Base-by-base conservation (phyloP, 176 grass and related monocot genomes). In the Cenchrus americanus region DNA sequence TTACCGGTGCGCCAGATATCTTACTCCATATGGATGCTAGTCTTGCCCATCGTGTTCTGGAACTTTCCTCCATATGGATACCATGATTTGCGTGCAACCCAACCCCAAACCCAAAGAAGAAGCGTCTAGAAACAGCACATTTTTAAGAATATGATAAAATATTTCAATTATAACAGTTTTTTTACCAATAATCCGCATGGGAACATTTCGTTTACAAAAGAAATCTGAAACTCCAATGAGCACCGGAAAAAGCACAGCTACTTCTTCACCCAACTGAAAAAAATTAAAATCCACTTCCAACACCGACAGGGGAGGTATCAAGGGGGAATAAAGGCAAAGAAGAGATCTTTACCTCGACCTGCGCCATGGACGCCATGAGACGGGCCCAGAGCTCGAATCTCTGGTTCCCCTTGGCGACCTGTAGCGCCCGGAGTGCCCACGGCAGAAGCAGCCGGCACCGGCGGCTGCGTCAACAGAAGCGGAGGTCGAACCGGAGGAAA, bases 331-430 rank as follows among this genome's bases (percentile, higher is more conserved):
- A 13, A 13, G 18, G 69, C 34, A 37, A 37, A 18, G 19, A 13
- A 21, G 32, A 74, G 47, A 63, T 65, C 18, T 44, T 82, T 66
- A 88, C 90, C 90, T 88, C 65, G 37, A 58, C 47, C n/a, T 12
- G 82, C 65, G 62, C 81, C 71, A 77, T 61, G 50, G 85, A 23
- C 24, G 57, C 77, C 81, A 87, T 76, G 63, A 68, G 60, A 1
- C 11, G 15, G 15, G n/a, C 23, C 77, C 70, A 0, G 53, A 37
- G 84, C 67, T 58, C 12, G 3, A 85, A 85, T 81, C 82, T 76
- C 57, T n/a, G 51, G 51, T 7, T 58, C 46, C 47, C 61, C 41
- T 69, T 46, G 34, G 42, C 12, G 49, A 34, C 19, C 41, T 40
- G 7, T 14, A 52, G 14, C 32, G n/a, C 9, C 4, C 53, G 34